Conservation (phyloP, 345 rosid species). For the Rhodamnia argentea region DNA sequence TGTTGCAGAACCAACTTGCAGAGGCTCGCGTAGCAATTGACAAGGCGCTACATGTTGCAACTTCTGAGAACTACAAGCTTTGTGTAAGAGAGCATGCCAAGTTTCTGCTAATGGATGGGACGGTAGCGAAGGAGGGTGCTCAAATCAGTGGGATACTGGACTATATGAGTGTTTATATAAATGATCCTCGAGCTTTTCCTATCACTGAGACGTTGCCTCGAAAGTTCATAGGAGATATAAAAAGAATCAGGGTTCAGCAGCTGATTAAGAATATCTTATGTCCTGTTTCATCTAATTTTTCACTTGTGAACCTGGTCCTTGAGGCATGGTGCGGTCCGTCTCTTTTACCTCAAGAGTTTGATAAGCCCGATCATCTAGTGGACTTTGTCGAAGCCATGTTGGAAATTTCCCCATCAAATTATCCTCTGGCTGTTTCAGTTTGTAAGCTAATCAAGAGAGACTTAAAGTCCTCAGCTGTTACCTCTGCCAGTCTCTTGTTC, state of each 20-base stretch:
- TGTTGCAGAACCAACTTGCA: constrained; percentile 40
- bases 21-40: constrained; percentile 50
- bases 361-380: constrained; percentile 49
- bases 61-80: constrained; percentile 28
- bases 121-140: constrained; percentile 20
- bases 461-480: background rate
- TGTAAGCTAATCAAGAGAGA: constrained; percentile 34
- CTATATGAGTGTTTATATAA: constrained; percentile 44
- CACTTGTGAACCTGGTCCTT: constrained; percentile 52
- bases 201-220: constrained; percentile 48
- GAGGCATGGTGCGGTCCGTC: constrained; percentile 72
- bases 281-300: constrained; percentile 42
- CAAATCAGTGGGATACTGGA: constrained; percentile 28
- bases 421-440: constrained; percentile 53
- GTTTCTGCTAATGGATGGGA: constrained; percentile 29
- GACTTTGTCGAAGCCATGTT: constrained; percentile 74
- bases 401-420: constrained; percentile 59
- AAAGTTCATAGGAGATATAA: constrained; percentile 42
- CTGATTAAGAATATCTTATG: constrained; percentile 42
- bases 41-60: constrained; percentile 42
- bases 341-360: constrained; percentile 47
- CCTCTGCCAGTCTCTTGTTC: constrained; percentile 38
- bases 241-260: constrained; percentile 51
- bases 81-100: constrained; percentile 71
- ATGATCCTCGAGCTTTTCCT: constrained; percentile 32